Percentiles rank a stretch among this genome's conserved stretches.
Conservation (phyloP, 1,139 yeast species). For the Pichia norvegensis region DNA sequence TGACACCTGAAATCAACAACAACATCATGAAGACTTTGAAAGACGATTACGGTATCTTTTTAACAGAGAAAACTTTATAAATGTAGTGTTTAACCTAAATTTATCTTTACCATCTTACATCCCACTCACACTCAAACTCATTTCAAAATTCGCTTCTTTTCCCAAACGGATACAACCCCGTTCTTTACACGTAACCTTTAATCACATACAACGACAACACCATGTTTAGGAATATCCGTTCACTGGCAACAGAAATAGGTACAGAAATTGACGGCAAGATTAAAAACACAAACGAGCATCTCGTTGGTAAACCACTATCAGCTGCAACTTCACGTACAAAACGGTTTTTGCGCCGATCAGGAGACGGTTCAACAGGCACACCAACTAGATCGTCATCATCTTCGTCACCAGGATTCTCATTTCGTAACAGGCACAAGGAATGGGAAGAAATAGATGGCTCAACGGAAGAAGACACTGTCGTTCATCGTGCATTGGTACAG, state of each 20-base stretch:
- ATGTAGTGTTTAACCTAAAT: too few species aligned
- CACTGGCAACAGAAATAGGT: not conserved
- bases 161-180: too few species aligned
- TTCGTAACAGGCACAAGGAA: not conserved
- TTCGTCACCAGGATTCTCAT: not conserved
- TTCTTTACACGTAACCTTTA: too few species aligned
- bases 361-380: not conserved
- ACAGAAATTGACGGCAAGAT: not conserved
- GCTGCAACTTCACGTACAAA: not conserved
- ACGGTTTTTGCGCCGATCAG: not conserved
- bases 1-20: conserved; percentile 80
- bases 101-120: not conserved
- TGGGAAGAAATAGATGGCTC: conserved; percentile 25
- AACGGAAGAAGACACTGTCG: conserved; percentile 26
- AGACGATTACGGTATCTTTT: conserved; percentile 80
- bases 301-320: not conserved
- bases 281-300: not conserved
- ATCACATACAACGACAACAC: not conserved
- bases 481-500: conserved; percentile 25
- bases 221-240: not conserved
- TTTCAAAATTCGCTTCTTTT: too few species aligned
- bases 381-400: not conserved
- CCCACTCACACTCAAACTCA: not conserved
- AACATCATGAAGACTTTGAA: conserved; percentile 88
- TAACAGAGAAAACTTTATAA: conserved; percentile 72